Percentiles rank a stretch among this genome's conserved stretches.
These are phyloP conservation scores for Colletotrichum cordylinicola DNA, from an alignment of 2,329 filamentous ascomycete genomes.

Conservation along the genomic window DNA sequence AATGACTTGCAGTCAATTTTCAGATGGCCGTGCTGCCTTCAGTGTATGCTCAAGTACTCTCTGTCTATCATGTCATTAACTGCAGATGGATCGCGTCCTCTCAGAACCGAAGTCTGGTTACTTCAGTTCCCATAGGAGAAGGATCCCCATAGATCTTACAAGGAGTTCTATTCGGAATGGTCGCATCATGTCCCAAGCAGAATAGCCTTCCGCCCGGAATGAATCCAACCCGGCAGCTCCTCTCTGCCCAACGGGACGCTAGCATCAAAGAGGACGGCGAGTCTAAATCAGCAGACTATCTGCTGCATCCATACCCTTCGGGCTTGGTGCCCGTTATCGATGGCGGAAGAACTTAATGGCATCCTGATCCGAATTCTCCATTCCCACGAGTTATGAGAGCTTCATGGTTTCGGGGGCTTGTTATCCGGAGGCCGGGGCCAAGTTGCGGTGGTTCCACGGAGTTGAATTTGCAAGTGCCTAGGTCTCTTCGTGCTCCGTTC, in stretches of 20 bases:
- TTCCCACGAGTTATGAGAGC: not conserved
- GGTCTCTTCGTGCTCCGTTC: not conserved
- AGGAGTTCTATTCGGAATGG: not conserved
- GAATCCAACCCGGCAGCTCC: not conserved
- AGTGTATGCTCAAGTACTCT: rapidly evolving
- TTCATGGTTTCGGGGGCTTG: not conserved
- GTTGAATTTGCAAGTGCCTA: not conserved
- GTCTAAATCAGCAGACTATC: not conserved
- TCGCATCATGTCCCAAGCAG: not conserved
- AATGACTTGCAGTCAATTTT: not conserved
- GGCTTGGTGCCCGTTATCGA: not conserved
- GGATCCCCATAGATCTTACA: not conserved
- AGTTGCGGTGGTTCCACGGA: not conserved
- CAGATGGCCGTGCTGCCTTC: not conserved
- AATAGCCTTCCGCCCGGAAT: not conserved
- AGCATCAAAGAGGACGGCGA: not conserved
- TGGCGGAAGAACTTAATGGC: not conserved
- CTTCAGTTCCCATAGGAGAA: not conserved
- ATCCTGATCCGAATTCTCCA: not conserved
- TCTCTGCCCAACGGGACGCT: not conserved
- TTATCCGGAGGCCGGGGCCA: not conserved
- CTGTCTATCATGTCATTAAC: not conserved
- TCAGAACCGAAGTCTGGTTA: not conserved
- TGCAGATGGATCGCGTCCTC: not conserved
- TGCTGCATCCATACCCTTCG: not conserved